Evolutionary conservation across 176 grass and related monocot species (phyloP), one percentile per base, ranked within the genome.

Genomic region (Carex parvula): DNA sequence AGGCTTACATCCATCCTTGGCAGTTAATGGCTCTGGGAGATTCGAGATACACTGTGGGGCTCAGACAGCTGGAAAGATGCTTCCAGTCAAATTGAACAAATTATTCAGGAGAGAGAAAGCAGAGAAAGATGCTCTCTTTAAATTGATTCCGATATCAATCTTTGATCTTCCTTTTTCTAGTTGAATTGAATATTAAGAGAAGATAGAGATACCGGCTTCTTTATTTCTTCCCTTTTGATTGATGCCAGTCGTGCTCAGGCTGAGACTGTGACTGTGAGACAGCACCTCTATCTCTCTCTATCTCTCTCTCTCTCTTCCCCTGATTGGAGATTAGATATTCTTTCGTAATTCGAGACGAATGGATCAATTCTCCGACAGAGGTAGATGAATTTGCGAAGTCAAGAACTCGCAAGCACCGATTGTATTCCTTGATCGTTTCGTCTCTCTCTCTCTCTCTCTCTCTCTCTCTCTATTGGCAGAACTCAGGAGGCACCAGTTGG

Each of bases 1-100:
- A 77, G 73, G 73, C 73, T 30, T 77, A 77, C 73, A 77, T 77
- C 73, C 73, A 77, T 77, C 73, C 46, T 29, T 32, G 24, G 24
- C 73, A 54, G 33, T 77, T 33, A 77, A 56, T 77, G 73, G 21
- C 1, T 53, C 20, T 26, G 70, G 29, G 21, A 75, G 20, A 75
- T 7, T 53, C 70, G 5, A 75, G 44, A 2, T 53, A 41, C 0
- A 41, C 0, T 74, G 70, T 74, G 70, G 70, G 42, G 42, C 44
- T 74, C 16, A 4, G 67, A 41, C 67, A 70, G 26, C 32, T 11
- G 44, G 70, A 75, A 20, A 15, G 26, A 26, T 26, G 26, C 26
- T 26, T 26, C 26, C 0, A 18, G 17, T 44, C 37, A 39, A 71
- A 71, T 71, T 5, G 21, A 39, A 10, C 35, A 70, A 42, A 39